A percentile compares a stretch with the other conserved stretches of the same genome.
phyloP scores from a whole-genome alignment of 257 asterid species.

The Forsythia suspensa region DNA sequence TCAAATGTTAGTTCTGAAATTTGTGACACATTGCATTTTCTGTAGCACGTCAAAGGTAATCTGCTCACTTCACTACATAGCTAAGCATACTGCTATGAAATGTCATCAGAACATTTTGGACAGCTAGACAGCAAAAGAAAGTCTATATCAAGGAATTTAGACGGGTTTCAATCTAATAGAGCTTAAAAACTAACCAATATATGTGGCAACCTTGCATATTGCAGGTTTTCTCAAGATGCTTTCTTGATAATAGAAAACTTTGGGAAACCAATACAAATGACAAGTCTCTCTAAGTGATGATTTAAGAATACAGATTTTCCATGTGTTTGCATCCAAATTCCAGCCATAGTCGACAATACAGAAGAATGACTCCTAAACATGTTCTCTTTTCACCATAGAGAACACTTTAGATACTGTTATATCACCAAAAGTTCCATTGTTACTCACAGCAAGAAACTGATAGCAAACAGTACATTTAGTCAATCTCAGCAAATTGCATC shows the following conservation, averaged over 20 bases:
- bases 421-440: neutral
- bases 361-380: neutral
- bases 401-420: neutral
- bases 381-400: neutral
- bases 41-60: neutral
- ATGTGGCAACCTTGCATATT: neutral
- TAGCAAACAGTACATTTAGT: neutral
- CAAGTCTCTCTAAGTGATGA: neutral
- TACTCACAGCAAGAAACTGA: neutral
- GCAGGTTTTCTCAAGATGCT: neutral
- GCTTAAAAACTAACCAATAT: neutral
- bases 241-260: neutral
- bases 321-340: neutral
- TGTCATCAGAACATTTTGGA: neutral
- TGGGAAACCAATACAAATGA: neutral
- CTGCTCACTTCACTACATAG: neutral
- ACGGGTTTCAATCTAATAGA: neutral
- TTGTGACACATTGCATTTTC: neutral
- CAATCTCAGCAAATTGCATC: neutral
- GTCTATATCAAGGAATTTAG: neutral
- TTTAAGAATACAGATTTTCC: conserved; percentile 1
- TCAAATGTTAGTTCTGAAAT: neutral
- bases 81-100: neutral
- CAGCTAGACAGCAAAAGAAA: neutral
- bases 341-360: neutral